Percentiles rank a stretch among this genome's conserved stretches.
These are phyloP conservation scores for Epichloe coenophiala DNA, from an alignment of 2,329 filamentous ascomycete genomes.

Conservation along the genomic window DNA sequence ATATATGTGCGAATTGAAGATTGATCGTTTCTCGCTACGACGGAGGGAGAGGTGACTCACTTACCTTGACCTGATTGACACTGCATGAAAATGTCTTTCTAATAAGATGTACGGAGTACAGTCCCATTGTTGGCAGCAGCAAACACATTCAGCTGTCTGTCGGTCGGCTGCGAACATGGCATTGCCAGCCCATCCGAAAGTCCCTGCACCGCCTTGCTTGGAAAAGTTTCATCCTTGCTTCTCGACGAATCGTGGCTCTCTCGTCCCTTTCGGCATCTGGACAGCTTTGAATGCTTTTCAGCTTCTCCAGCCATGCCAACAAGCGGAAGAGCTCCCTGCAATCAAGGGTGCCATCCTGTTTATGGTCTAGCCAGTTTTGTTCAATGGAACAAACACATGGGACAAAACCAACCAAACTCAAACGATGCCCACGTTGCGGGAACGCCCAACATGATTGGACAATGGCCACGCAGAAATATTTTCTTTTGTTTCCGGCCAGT, in stretches of 20 bases:
- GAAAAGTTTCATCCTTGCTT: neutral
- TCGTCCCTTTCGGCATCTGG: too few relatives aligned
- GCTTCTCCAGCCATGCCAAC: too few relatives aligned
- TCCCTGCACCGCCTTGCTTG: neutral
- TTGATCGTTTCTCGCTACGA: neutral
- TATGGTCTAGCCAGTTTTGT: too few relatives aligned
- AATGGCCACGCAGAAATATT: neutral
- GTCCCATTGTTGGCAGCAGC: too few relatives aligned
- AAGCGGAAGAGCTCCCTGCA: too few relatives aligned
- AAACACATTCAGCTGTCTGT: neutral
- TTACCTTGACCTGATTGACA: neutral
- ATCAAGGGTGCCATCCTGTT: too few relatives aligned
- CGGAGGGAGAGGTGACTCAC: neutral
- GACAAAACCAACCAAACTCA: neutral
- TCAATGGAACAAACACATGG: too few relatives aligned
- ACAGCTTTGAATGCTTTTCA: too few relatives aligned
- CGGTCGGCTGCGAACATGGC: neutral
- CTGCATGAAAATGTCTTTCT: neutral
- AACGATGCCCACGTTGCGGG: constrained; percentile 2
- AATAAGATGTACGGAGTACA: too few relatives aligned
- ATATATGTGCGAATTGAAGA: too few relatives aligned
- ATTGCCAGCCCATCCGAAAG: neutral
- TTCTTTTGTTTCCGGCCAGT: neutral
- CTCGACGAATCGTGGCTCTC: too few relatives aligned
- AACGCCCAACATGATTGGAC: constrained; percentile 1